A percentile compares a stretch with the other conserved stretches of the same genome.
Conservation (phyloP, 1,284 basidiomycete genomes). For the Takashimella koratensis region DNA sequence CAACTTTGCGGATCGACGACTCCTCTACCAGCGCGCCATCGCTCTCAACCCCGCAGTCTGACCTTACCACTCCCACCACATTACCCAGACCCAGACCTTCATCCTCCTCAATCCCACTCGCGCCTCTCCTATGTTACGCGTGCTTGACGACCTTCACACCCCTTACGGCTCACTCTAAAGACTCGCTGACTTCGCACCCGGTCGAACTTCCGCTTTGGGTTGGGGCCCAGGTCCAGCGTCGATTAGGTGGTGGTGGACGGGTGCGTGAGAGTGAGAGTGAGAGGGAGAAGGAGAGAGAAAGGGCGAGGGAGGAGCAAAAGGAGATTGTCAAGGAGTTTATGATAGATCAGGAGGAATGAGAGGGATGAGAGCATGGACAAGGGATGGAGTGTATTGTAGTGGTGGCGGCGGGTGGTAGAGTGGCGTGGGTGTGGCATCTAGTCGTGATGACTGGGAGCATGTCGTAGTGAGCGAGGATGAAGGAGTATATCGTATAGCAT, state of each 20-base stretch:
- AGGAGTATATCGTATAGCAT: no score
- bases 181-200: slow-evolving; percentile 5
- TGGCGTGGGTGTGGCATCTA: no score
- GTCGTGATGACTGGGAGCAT: no score
- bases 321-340: background rate
- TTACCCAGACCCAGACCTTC: background rate
- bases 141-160: slow-evolving; percentile 66
- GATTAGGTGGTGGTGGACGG: background rate
- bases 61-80: background rate
- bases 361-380: no score
- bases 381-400: no score
- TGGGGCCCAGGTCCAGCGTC: slow-evolving; percentile 11
- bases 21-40: background rate
- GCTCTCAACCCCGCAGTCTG: background rate
- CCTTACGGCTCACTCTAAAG: slow-evolving; percentile 15
- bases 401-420: no score
- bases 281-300: background rate
- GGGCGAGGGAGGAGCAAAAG: background rate
- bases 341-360: background rate
- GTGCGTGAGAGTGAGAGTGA: background rate
- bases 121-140: slow-evolving; percentile 63
- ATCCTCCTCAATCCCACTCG: slow-evolving; percentile 37
- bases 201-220: slow-evolving; percentile 40
- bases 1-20: slow-evolving; percentile 19
- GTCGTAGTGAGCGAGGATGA: no score